Conservation (phyloP, 2,329 filamentous ascomycete species). For the Pseudogymnoascus sp. region DNA sequence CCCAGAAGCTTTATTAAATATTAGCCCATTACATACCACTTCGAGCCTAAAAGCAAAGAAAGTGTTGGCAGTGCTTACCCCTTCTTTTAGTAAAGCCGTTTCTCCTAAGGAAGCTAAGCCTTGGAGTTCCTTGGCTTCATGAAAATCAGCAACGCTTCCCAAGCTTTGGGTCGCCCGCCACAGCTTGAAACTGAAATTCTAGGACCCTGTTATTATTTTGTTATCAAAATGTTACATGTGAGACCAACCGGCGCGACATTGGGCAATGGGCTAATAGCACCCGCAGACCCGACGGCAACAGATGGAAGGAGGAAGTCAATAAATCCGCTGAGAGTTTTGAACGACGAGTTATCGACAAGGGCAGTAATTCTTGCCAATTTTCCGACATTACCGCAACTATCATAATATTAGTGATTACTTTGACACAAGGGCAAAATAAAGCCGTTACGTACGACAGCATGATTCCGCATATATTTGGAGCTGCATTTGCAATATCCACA, state of each 20-base stretch:
- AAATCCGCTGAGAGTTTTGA: slow-evolving; percentile 21
- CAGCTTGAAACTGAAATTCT: slow-evolving; percentile 16
- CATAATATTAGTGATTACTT: slow-evolving; percentile 5
- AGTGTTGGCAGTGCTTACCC: slow-evolving; percentile 9
- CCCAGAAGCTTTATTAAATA: slow-evolving; percentile 16
- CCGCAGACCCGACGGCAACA: slow-evolving; percentile 17
- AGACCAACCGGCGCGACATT: slow-evolving; percentile 15
- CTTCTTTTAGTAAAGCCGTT: slow-evolving; percentile 18
- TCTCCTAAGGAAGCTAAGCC: slow-evolving; percentile 19
- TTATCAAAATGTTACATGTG: not conserved
- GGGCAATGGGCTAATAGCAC: slow-evolving; percentile 14
- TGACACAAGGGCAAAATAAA: not conserved
- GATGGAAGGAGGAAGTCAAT: slow-evolving; percentile 26
- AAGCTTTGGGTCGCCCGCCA: slow-evolving; percentile 13
- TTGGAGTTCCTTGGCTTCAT: slow-evolving; percentile 18
- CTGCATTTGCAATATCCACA: slow-evolving; percentile 16
- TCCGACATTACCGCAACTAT: slow-evolving; percentile 19
- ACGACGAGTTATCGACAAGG: slow-evolving; percentile 13
- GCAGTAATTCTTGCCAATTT: slow-evolving; percentile 20
- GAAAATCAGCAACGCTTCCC: not conserved
- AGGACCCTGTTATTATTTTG: not conserved
- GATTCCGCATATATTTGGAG: slow-evolving; percentile 21
- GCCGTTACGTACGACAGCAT: slow-evolving; percentile 13
- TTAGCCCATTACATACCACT: not conserved
- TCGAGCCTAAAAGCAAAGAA: not conserved